Percentiles rank a stretch among this genome's conserved stretches.
These are phyloP conservation scores for Candida corydali DNA, from an alignment of 805 yeast genomes.

Conservation along the genomic window DNA sequence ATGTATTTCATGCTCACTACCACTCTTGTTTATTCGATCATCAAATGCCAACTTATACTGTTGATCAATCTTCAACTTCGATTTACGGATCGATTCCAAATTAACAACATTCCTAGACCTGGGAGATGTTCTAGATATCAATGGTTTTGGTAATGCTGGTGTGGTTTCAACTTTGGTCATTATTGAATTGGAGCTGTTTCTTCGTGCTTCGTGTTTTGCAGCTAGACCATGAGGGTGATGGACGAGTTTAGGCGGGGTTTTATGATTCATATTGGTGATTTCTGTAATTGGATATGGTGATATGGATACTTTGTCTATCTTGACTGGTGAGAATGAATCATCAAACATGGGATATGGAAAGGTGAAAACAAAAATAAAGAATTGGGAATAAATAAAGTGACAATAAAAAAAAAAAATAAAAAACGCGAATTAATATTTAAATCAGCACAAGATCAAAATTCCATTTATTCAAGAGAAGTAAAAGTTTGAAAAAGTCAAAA, in stretches of 20 bases:
- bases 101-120: conserved; percentile 9
- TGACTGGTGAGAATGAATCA: conserved; percentile 17
- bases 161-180: conserved; percentile 8
- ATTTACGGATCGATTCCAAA: conserved; percentile 14
- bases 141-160: conserved; percentile 12
- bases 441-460: no score
- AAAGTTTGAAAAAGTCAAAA: no score
- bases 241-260: conserved; percentile 9
- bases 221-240: conserved; percentile 45
- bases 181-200: conserved; percentile 18
- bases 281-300: conserved; percentile 5
- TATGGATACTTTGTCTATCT: conserved; percentile 8
- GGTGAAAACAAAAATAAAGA: no score
- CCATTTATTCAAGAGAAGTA: no score
- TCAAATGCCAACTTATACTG: conserved; percentile 6
- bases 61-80: conserved; percentile 15
- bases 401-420: no score
- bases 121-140: conserved; percentile 13
- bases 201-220: conserved; percentile 30
- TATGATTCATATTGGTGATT: conserved; percentile 7
- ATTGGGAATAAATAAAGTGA: no score
- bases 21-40: conserved; percentile 13
- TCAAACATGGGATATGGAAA: conserved; percentile 2
- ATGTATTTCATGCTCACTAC: conserved; percentile 12
- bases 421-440: no score